A percentile compares a stretch with the other conserved stretches of the same genome.
phyloP scores from a whole-genome alignment of 345 rosid genomes.

The Tarenaya hassleriana region DNA sequence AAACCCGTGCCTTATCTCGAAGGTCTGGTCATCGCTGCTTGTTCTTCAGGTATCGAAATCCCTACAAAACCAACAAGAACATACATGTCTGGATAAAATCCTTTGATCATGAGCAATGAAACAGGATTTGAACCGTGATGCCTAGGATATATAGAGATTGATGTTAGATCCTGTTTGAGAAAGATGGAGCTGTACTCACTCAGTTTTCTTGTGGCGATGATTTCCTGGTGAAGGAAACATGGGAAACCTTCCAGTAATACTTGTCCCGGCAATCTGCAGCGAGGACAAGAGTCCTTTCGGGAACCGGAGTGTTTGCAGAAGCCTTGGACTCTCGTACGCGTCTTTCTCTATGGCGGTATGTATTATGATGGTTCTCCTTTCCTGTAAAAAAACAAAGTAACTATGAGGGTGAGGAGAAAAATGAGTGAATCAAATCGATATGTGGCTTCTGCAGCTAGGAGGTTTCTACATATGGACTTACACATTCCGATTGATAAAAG shows the following conservation, averaged over 20 bases:
- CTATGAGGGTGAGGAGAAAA: background rate
- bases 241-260: conserved; percentile 78
- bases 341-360: conserved; percentile 98
- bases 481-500: conserved; percentile 50
- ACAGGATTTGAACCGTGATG: too few relatives aligned
- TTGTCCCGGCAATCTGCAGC: conserved; percentile 76
- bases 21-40: conserved; percentile 75
- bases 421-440: background rate
- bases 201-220: too few relatives aligned
- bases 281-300: conserved; percentile 83
- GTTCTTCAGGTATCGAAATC: conserved; percentile 55
- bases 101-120: too few relatives aligned
- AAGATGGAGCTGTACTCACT: too few relatives aligned
- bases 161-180: too few relatives aligned
- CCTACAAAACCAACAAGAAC: background rate
- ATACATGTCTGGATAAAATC: too few relatives aligned
- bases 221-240: conserved; percentile 53
- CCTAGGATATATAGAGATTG: too few relatives aligned
- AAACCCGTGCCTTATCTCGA: conserved; percentile 73
- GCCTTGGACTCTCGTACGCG: conserved; percentile 72
- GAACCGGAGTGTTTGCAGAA: conserved; percentile 39
- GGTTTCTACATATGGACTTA: conserved; percentile 93
- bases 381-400: background rate
- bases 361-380: background rate
- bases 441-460: conserved; percentile 52